These are phyloP conservation scores for Lentinus polychrous DNA, from an alignment of 1,284 basidiomycete species.

Conservation along the genomic window DNA sequence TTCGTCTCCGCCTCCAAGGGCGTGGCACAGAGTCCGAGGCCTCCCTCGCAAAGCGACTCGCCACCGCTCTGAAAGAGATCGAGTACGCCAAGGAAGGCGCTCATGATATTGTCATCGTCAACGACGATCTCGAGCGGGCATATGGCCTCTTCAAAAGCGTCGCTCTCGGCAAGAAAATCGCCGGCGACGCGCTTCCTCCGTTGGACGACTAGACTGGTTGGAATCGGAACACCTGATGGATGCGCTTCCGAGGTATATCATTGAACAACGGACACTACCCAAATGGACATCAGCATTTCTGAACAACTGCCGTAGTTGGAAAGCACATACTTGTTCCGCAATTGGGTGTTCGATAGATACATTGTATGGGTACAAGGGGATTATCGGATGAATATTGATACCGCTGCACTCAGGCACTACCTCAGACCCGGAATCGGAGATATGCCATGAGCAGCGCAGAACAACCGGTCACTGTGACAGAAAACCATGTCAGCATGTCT, in stretches of 20 bases:
- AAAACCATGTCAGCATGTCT: slow-evolving; percentile 2
- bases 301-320: too few relatives aligned
- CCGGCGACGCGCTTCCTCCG: slow-evolving; percentile 50
- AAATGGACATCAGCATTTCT: too few relatives aligned
- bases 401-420: neutral
- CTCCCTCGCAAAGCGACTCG: slow-evolving; percentile 70
- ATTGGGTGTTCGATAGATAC: too few relatives aligned
- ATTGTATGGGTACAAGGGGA: too few relatives aligned
- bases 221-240: too few relatives aligned
- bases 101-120: slow-evolving; percentile 86
- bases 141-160: slow-evolving; percentile 68
- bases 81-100: slow-evolving; percentile 75
- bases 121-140: slow-evolving; percentile 85
- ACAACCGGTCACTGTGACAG: slow-evolving; percentile 71
- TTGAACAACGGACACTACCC: too few relatives aligned
- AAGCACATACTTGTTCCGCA: too few relatives aligned
- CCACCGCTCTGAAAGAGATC: slow-evolving; percentile 80
- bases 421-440: slow-evolving; percentile 55
- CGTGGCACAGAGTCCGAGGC: slow-evolving; percentile 85
- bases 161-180: slow-evolving; percentile 57
- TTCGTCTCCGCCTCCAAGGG: slow-evolving; percentile 65
- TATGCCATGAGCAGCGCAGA: slow-evolving; percentile 86
- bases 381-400: too few relatives aligned
- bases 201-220: slow-evolving; percentile 40
- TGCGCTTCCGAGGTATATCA: too few relatives aligned